Conservation (phyloP, 1,284 basidiomycete species). For the Rhodotorula sp. region DNA sequence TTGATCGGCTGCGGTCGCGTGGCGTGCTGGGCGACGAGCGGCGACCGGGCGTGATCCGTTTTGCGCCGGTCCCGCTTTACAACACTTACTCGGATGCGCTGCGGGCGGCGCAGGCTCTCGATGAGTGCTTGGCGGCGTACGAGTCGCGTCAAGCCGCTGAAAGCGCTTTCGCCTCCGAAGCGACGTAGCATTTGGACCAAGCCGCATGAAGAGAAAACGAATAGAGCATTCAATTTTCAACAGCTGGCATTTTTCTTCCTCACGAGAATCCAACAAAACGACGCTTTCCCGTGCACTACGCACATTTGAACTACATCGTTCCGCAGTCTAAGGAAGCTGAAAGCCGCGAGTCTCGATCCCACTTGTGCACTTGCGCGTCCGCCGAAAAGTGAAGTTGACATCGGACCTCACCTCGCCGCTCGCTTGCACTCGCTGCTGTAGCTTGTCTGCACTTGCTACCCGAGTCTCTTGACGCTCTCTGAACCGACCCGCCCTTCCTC, state of each 20-base stretch:
- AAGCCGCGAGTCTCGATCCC: no score
- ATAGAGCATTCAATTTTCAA: no score
- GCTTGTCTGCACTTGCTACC: not conserved
- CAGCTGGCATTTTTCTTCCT: no score
- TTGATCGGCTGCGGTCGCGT: conserved; percentile 59
- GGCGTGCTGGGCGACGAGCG: conserved; percentile 89
- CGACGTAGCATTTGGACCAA: not conserved
- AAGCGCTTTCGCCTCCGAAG: not conserved
- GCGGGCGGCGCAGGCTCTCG: conserved; percentile 14
- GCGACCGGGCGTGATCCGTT: conserved; percentile 81
- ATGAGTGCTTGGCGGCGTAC: conserved; percentile 7
- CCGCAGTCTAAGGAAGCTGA: no score
- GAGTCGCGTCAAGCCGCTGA: no score
- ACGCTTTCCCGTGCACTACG: no score
- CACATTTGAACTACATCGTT: no score
- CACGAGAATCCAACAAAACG: no score
- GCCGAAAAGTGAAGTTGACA: no score
- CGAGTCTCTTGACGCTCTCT: not conserved
- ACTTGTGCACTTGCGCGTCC: no score
- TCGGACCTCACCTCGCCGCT: not conserved
- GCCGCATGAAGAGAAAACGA: no score
- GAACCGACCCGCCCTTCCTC: not conserved
- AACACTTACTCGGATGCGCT: conserved; percentile 58
- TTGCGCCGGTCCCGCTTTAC: conserved; percentile 81
- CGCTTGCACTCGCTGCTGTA: not conserved